A percentile compares a stretch with the other conserved stretches of the same genome.
phyloP scores from a whole-genome alignment of 1,284 basidiomycete genomes.

The Rhodotorula sp. region DNA sequence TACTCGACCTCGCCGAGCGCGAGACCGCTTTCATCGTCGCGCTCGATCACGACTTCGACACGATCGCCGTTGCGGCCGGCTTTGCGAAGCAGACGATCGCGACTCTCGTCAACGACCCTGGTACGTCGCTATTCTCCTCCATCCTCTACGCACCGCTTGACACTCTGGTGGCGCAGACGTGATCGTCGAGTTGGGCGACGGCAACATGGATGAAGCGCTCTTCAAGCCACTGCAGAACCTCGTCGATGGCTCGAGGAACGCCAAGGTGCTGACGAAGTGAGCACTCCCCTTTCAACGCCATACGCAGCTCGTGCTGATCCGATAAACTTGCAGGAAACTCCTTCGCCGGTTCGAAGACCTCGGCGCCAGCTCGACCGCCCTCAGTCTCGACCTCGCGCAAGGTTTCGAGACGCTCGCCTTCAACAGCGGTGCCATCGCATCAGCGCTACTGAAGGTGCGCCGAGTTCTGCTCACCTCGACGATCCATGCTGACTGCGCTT shows the following conservation, averaged over 20 bases:
- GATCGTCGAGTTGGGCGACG: constrained; percentile 66
- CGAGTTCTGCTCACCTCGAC: neutral
- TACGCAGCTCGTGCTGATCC: neutral
- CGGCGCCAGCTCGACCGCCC: constrained; percentile 65
- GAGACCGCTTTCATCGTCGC: constrained; percentile 77
- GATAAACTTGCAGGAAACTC: constrained; percentile 64
- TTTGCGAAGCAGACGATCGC: constrained; percentile 81
- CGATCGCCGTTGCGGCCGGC: constrained; percentile 83
- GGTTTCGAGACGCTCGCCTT: constrained; percentile 70
- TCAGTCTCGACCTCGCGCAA: constrained; percentile 67
- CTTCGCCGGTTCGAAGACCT: constrained; percentile 78
- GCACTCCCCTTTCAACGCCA: constrained; percentile 40
- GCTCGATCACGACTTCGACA: constrained; percentile 86
- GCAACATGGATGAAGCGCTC: constrained; percentile 68
- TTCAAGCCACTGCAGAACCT: constrained; percentile 77
- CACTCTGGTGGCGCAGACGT: constrained; percentile 59
- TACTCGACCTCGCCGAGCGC: constrained; percentile 81
- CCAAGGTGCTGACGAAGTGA: constrained; percentile 75
- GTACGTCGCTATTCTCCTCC: constrained; percentile 50
- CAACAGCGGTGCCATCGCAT: constrained; percentile 67
- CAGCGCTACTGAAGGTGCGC: constrained; percentile 79
- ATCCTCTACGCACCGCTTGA: neutral
- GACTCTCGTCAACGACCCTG: constrained; percentile 69
- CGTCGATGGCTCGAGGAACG: constrained; percentile 73
- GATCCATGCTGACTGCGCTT: neutral